Evolutionary conservation across 1,139 yeast species (phyloP), one percentile per base, ranked within the genome.

Genomic region (Yamadazyma sp.): DNA sequence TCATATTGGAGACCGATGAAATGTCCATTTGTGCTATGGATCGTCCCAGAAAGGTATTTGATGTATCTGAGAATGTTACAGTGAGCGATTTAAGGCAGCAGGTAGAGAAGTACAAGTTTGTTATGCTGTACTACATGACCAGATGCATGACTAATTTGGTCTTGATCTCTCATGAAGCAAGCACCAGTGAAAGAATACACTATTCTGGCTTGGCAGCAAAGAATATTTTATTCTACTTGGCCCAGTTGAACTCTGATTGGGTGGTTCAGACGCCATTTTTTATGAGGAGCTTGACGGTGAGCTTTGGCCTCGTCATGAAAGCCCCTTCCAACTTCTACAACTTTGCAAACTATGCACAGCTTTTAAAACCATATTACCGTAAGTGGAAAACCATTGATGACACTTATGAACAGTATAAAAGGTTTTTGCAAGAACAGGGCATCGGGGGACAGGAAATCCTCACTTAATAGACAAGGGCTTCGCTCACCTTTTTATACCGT

Each of bases 241-340:
- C 34, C 4, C 24, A 27, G 12, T 22, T 38, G 14, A 33, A 34
- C 26, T 33, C 34, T 8, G 26, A 17, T 10, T 38, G 41, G 41
- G 18, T 26, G 17, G 14, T 38, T 5, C 38, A 34, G 9, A 10
- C 18, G 9, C 38, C 41, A 5, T 17, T 38, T 26, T 17, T 31
- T 10, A 30, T 18, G 9, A 22, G 10, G n/a, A 32, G 33, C 5
- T 20, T 38, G 10, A n/a, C 18, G 7, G 10, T 9, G 3, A 29
- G 31, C 33, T 22, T 33, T 12, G 37, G 24, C 4, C 17, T 28
- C 8, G 28, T 37, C n/a, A 28, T 37, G 18, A 29, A 24, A 15
- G 17, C 29, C 18, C 40, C 34, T 4, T 17, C 11, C 14, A 37
- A 18, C 9, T 37, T 37, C n/a, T 22, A 24, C 15, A 33, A 37